These are phyloP conservation scores for Cucurbitaria berberidis DNA, from an alignment of 2,329 filamentous ascomycete genomes.

Conservation along the genomic window DNA sequence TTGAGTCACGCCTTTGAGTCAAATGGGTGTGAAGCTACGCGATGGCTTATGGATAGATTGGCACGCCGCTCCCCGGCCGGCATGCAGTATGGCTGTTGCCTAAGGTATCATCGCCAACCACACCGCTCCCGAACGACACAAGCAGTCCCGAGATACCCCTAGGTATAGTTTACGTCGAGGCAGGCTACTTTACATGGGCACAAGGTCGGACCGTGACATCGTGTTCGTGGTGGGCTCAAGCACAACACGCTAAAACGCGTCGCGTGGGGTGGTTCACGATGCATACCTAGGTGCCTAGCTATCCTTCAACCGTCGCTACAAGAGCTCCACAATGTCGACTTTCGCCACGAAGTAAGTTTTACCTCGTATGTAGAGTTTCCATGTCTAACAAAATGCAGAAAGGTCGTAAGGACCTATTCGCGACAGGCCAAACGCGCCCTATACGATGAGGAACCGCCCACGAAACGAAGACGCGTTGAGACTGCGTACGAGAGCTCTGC, in stretches of 20 bases:
- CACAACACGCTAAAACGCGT: constrained; percentile 36
- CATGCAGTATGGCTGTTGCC: constrained; percentile 7
- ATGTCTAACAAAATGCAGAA: constrained; percentile 32
- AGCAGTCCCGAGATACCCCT: no score
- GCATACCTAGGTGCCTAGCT: no score
- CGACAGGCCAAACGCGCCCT: constrained; percentile 40
- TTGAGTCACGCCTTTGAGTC: constrained; percentile 7
- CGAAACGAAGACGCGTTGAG: constrained; percentile 48
- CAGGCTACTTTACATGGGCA: no score
- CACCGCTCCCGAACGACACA: neutral
- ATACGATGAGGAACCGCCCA: constrained; percentile 40
- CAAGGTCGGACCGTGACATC: constrained; percentile 16
- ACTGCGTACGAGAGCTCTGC: constrained; percentile 7
- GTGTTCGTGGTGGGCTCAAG: constrained; percentile 12
- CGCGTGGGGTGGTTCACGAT: constrained; percentile 16
- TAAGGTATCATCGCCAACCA: neutral
- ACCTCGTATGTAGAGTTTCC: neutral
- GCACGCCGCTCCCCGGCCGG: constrained; percentile 9
- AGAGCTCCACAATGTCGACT: constrained; percentile 29
- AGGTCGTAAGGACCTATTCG: constrained; percentile 45
- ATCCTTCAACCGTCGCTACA: constrained; percentile 9
- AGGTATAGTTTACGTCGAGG: no score
- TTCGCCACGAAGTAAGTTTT: constrained; percentile 31
- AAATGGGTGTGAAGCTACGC: neutral
- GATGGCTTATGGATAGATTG: no score